These are phyloP conservation scores for Chaetomium tenue DNA, from an alignment of 495 filamentous ascomycete species.

Conservation along the genomic window DNA sequence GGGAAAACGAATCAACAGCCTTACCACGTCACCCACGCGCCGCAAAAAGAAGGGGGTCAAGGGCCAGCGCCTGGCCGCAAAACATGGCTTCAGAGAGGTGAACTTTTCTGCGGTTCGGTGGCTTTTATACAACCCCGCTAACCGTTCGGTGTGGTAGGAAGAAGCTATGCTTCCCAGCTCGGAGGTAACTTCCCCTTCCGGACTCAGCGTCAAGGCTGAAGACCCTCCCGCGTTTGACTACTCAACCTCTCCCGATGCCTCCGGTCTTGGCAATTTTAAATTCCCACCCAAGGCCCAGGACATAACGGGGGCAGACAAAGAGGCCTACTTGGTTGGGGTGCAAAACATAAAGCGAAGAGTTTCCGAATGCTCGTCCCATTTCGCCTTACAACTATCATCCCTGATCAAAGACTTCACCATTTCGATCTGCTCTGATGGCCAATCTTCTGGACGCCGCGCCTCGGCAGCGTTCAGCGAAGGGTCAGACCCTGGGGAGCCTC, in stretches of 20 bases:
- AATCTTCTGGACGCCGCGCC: not conserved
- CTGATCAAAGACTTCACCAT: slow-evolving; percentile 33
- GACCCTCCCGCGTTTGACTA: slow-evolving; percentile 22
- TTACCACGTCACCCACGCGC: slow-evolving; percentile 28
- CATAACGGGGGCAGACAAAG: slow-evolving; percentile 1
- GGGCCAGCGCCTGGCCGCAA: not conserved
- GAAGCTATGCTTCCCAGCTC: slow-evolving; percentile 9
- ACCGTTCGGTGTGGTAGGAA: slow-evolving; percentile 7
- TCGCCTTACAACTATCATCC: slow-evolving; percentile 29
- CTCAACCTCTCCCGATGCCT: slow-evolving; percentile 9
- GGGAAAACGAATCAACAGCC: slow-evolving; percentile 39
- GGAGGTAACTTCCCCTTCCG: slow-evolving; percentile 18
- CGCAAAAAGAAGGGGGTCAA: slow-evolving; percentile 15
- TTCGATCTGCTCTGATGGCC: slow-evolving; percentile 23
- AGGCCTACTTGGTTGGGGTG: not conserved
- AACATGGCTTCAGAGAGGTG: slow-evolving; percentile 5
- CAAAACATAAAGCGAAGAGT: slow-evolving; percentile 28
- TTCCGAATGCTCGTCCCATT: slow-evolving; percentile 33
- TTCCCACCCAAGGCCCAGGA: slow-evolving; percentile 15
- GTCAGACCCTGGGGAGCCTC: not conserved
- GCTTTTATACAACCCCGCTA: not conserved
- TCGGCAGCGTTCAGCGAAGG: slow-evolving; percentile 16
- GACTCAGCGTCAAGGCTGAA: slow-evolving; percentile 18
- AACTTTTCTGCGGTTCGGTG: not conserved
- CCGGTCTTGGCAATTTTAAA: slow-evolving; percentile 1